Conservation (phyloP, 306 rosid species). For the Mimosa pudica region DNA sequence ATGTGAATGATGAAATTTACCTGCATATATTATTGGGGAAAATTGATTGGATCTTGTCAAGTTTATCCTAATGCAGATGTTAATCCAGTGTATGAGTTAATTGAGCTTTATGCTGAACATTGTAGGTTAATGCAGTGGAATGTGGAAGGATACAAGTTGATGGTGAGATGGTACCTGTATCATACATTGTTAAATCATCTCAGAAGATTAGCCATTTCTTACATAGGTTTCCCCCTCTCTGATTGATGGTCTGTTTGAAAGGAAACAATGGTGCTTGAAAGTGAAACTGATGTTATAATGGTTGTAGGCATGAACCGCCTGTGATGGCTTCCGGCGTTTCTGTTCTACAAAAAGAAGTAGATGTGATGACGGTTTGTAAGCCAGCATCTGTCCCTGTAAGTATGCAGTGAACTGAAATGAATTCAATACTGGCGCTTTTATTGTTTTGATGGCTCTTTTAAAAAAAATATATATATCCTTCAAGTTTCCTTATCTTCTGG, state of each 20-base stretch:
- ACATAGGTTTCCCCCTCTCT: constrained; percentile 54
- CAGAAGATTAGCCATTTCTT: constrained; percentile 70
- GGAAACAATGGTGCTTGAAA: constrained; percentile 24
- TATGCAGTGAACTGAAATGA: constrained; percentile 7
- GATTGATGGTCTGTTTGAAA: not conserved
- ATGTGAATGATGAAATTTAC: not conserved
- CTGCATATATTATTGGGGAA: not conserved
- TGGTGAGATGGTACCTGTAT: constrained; percentile 26
- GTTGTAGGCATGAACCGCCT: constrained; percentile 77
- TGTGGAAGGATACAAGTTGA: constrained; percentile 32
- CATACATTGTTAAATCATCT: constrained; percentile 48
- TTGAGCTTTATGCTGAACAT: not conserved
- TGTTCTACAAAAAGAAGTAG: constrained; percentile 51
- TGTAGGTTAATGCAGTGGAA: constrained; percentile 29
- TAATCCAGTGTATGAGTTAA: not conserved
- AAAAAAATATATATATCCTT: not conserved
- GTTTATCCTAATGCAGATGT: not conserved
- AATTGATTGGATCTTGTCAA: not conserved
- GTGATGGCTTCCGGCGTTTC: constrained; percentile 56
- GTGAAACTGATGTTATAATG: constrained; percentile 41
- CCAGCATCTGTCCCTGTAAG: constrained; percentile 79
- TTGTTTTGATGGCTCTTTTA: not conserved
- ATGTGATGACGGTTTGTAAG: constrained; percentile 65
- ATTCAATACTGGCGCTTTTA: not conserved
- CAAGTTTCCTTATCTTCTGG: not conserved